These are phyloP conservation scores for Daldinia eschscholtzii DNA, from an alignment of 2,329 filamentous ascomycete species.

Conservation along the genomic window DNA sequence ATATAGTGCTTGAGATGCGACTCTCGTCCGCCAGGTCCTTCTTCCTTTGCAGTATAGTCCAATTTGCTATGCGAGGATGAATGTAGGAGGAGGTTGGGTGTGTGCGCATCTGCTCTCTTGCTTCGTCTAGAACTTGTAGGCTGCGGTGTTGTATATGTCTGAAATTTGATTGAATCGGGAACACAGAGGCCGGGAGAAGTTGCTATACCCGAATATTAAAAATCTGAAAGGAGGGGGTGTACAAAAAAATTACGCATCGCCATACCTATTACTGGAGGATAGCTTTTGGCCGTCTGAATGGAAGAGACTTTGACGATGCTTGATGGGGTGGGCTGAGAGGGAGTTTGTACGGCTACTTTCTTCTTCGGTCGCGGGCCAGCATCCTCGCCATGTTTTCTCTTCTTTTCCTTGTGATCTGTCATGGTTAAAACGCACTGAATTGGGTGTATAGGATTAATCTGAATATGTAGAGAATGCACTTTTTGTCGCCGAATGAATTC, in stretches of 20 bases:
- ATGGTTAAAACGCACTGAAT: slow-evolving; percentile 48
- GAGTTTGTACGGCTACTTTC: slow-evolving; percentile 63
- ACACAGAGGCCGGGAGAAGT: slow-evolving; percentile 58
- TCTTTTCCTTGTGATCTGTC: slow-evolving; percentile 60
- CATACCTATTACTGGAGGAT: slow-evolving; percentile 68
- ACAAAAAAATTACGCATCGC: slow-evolving; percentile 10
- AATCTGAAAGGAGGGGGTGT: slow-evolving; percentile 40
- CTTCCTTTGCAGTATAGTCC: slow-evolving; percentile 71
- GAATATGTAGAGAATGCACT: neutral
- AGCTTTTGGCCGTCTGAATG: slow-evolving; percentile 60
- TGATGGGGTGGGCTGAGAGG: slow-evolving; percentile 51
- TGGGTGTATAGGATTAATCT: neutral
- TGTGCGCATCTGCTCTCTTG: slow-evolving; percentile 56
- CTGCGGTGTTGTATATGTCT: slow-evolving; percentile 61
- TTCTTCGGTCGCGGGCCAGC: slow-evolving; percentile 60
- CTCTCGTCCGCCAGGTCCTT: slow-evolving; percentile 57
- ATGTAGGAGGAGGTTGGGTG: slow-evolving; percentile 67
- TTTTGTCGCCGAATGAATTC: neutral
- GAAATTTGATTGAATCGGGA: slow-evolving; percentile 58
- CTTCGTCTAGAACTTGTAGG: slow-evolving; percentile 55
- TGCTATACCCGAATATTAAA: slow-evolving; percentile 48
- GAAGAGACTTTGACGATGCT: slow-evolving; percentile 61
- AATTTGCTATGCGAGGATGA: slow-evolving; percentile 68
- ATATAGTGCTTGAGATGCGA: slow-evolving; percentile 72
- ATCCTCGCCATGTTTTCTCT: slow-evolving; percentile 66